A percentile compares a stretch with the other conserved stretches of the same genome.
phyloP scores from a whole-genome alignment of 1,284 basidiomycete species.

The Hemileia vastatrix region DNA sequence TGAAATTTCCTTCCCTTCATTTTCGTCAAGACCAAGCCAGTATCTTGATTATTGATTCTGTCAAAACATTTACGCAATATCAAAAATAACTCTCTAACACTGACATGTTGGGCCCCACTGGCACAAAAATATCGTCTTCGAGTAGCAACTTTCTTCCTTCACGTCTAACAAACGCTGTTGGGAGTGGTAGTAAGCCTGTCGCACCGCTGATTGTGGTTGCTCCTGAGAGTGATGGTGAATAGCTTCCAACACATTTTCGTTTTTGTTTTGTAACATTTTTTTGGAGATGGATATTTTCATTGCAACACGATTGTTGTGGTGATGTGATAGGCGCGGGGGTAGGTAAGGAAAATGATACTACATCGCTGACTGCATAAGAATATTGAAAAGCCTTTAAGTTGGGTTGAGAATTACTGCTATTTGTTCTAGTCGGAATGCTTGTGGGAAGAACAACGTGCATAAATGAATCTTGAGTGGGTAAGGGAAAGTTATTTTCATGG shows the following conservation, averaged over 20 bases:
- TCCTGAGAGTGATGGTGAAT: constrained; percentile 10
- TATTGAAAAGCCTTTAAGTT: too few species aligned
- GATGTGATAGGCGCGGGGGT: too few species aligned
- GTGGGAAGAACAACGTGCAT: too few species aligned
- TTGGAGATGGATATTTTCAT: too few species aligned
- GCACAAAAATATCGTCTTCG: background rate
- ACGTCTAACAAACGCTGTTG: constrained; percentile 7
- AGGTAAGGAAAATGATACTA: too few species aligned
- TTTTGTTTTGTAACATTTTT: too few species aligned
- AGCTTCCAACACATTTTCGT: constrained; percentile 8
- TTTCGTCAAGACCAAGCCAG: constrained; percentile 21
- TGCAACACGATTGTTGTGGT: too few species aligned
- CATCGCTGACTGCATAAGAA: too few species aligned
- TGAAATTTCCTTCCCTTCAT: constrained; percentile 7
- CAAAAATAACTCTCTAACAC: background rate
- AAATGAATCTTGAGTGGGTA: too few species aligned
- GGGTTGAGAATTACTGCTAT: too few species aligned
- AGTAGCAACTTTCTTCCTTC: constrained; percentile 5
- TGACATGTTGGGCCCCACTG: constrained; percentile 18
- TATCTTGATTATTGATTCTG: background rate
- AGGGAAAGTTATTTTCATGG: too few species aligned
- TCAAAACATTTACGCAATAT: background rate
- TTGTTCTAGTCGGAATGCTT: too few species aligned
- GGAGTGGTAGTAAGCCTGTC: constrained; percentile 7
- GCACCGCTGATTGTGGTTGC: constrained; percentile 15